These are phyloP conservation scores for Aureobasidium sp. DNA, from an alignment of 2,329 filamentous ascomycete genomes.

Conservation along the genomic window DNA sequence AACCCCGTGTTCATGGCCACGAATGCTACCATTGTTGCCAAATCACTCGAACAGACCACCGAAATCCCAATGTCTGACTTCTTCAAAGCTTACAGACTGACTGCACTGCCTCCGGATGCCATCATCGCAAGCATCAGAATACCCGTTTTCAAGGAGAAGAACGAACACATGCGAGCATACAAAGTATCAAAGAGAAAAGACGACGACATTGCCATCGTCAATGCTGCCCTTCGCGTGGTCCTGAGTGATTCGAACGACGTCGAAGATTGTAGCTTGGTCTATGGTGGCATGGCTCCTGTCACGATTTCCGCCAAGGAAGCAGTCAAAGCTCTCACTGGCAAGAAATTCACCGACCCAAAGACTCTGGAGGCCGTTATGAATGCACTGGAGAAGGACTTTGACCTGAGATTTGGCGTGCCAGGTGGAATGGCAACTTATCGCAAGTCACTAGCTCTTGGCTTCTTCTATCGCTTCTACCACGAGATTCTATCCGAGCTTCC, in stretches of 20 bases:
- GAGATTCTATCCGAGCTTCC: constrained; percentile 63
- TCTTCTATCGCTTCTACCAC: constrained; percentile 97
- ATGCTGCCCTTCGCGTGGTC: constrained; percentile 70
- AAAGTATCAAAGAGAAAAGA: constrained; percentile 97
- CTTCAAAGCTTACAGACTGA: constrained; percentile 85
- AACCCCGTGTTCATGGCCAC: constrained; percentile 91
- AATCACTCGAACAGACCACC: constrained; percentile 62
- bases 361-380: constrained; percentile 88
- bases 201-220: constrained; percentile 97
- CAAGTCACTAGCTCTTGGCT: constrained; percentile 80
- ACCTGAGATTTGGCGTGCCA: constrained; percentile 81
- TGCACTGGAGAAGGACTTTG: constrained; percentile 81
- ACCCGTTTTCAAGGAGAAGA: constrained; percentile 64
- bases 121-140: constrained; percentile 85
- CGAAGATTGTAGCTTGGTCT: constrained; percentile 70
- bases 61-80: constrained; percentile 90
- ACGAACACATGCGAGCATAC: constrained; percentile 82
- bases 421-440: constrained; percentile 97
- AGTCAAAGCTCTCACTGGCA: constrained; percentile 66
- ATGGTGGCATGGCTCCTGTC: constrained; percentile 89
- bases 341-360: constrained; percentile 68
- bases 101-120: constrained; percentile 71
- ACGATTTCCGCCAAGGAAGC: constrained; percentile 82
- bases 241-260: constrained; percentile 65
- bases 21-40: constrained; percentile 73